These are phyloP conservation scores for Aureobasidium sp. DNA, from an alignment of 2,329 filamentous ascomycete genomes.

Conservation along the genomic window DNA sequence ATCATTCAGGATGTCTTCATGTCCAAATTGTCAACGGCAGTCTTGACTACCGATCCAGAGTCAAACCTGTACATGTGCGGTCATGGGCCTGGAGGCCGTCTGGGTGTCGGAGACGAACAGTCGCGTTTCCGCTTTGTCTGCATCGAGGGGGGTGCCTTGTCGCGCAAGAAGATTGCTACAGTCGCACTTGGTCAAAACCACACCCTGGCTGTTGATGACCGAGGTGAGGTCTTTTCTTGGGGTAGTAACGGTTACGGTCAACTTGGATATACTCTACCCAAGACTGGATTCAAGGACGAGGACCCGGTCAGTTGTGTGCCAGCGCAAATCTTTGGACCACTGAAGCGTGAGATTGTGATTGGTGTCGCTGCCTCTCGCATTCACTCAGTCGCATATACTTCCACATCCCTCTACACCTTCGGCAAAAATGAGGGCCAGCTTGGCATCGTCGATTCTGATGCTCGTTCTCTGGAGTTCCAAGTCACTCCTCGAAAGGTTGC, in stretches of 20 bases:
- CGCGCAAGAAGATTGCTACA: conserved; percentile 63
- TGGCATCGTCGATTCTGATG: conserved; percentile 89
- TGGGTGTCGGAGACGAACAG: conserved; percentile 82
- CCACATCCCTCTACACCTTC: conserved; percentile 78
- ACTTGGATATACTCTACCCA: conserved; percentile 72
- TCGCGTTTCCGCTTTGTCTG: conserved; percentile 81
- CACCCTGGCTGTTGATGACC: conserved; percentile 71
- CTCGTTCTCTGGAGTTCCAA: conserved; percentile 80
- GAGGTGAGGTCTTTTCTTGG: conserved; percentile 92
- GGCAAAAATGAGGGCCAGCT: conserved; percentile 93
- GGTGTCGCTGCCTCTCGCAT: conserved; percentile 83
- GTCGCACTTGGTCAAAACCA: conserved; percentile 88
- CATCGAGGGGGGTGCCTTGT: conserved; percentile 64
- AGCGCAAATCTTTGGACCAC: conserved; percentile 79
- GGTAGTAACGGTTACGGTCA: conserved; percentile 80
- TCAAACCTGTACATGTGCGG: conserved; percentile 91
- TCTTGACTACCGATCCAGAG: conserved; percentile 77
- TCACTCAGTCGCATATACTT: conserved; percentile 84
- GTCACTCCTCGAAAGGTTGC: conserved; percentile 75
- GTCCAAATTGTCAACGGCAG: conserved; percentile 84
- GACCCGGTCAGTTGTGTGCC: conserved; percentile 74
- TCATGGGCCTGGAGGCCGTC: conserved; percentile 78
- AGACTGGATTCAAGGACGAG: conserved; percentile 60
- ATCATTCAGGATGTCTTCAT: conserved; percentile 73
- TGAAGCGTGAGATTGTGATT: conserved; percentile 75